Base-by-base conservation (phyloP, 116 monocot species). In the Posidonia oceanica region DNA sequence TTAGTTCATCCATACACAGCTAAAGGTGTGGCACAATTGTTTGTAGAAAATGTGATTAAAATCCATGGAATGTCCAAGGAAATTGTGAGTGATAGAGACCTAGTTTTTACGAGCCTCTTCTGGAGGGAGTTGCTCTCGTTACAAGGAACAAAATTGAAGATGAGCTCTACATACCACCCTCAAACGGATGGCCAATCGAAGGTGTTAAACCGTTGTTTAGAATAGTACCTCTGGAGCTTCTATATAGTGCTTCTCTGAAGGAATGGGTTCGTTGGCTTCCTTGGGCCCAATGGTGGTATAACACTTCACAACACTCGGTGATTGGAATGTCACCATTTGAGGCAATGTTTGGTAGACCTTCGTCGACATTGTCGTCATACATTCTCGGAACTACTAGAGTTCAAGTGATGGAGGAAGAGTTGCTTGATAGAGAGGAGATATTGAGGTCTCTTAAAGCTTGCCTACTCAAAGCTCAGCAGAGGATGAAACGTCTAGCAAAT, bases 171-270 rank as follows among this genome's bases (percentile, higher is more conserved):
- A 0, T 72, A 70, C 18, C 59, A 59, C n/a, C 59, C 41, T 1
- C 59, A 70, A 5, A 59, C 4, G 1, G 21, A 70, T 51, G 72
- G 61, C 14, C 29, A 72, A 60, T 61, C 22, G 6, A 3, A 72
- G 15, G 72, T n/a, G 0, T 7, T 61, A 10, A 72, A 72, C n/a
- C n/a, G n/a, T 57, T 39, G 59, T n/a, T 42, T 61, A 21, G 72
- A 60, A 48, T 51, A 15, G 0, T 36, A 61, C 0, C 8, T 52
- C 1, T 6, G 61, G 29, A 41, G 72, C 14, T 61, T 61, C 18
- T 66, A 17, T 66, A 17, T 42, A 39, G 5, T 42, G 0, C 14
- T 5, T 4, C 38, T 1, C 15, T 2, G 3, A 2, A 17, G 4
- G 17, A 40, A 8, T 41, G 65, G 65, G 12, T 42, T 17, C 7